phyloP scores from a whole-genome alignment of 768 basidiomycete genomes.

The Rickenella mellea region DNA sequence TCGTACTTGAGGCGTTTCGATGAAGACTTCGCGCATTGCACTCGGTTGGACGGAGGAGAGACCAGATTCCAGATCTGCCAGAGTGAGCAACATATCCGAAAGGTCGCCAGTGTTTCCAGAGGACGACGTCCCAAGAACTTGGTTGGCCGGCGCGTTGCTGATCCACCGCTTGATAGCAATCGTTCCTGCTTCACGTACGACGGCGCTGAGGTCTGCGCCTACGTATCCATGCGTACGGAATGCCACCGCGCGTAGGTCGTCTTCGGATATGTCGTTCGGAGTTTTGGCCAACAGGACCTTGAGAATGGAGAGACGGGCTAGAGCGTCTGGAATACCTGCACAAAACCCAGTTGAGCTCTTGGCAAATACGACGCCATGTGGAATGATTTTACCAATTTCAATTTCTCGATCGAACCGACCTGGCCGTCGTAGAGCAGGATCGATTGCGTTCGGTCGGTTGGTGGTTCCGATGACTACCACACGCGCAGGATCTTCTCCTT shows the following conservation, averaged over 20 bases:
- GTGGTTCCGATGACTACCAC: conserved; percentile 96
- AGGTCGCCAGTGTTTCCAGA: conserved; percentile 1
- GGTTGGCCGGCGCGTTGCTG: conserved; percentile 3
- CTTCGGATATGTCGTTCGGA: conserved; percentile 57
- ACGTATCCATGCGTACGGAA: conserved; percentile 90
- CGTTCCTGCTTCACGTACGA: conserved; percentile 90
- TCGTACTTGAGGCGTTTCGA: conserved; percentile 73
- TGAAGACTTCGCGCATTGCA: conserved; percentile 86
- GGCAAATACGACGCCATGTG: background rate
- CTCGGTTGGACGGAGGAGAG: conserved; percentile 82
- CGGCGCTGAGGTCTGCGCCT: conserved; percentile 88
- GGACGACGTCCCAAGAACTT: too few species aligned
- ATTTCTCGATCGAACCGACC: conserved; percentile 93
- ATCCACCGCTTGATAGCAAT: conserved; percentile 78
- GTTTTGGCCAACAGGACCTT: conserved; percentile 75
- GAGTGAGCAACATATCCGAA: conserved; percentile 26
- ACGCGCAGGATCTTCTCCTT: conserved; percentile 37
- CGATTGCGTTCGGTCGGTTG: conserved; percentile 91
- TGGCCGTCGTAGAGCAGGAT: conserved; percentile 83
- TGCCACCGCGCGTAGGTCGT: conserved; percentile 59
- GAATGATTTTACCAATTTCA: conserved; percentile 63
- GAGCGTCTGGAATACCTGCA: conserved; percentile 79
- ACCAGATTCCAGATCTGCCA: conserved; percentile 57
- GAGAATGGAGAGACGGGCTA: conserved; percentile 79
- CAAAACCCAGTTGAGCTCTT: conserved; percentile 2